Percentiles rank a stretch among this genome's conserved stretches.
phyloP scores from a whole-genome alignment of 2,329 filamentous ascomycete genomes.

The Huntiella decipiens region DNA sequence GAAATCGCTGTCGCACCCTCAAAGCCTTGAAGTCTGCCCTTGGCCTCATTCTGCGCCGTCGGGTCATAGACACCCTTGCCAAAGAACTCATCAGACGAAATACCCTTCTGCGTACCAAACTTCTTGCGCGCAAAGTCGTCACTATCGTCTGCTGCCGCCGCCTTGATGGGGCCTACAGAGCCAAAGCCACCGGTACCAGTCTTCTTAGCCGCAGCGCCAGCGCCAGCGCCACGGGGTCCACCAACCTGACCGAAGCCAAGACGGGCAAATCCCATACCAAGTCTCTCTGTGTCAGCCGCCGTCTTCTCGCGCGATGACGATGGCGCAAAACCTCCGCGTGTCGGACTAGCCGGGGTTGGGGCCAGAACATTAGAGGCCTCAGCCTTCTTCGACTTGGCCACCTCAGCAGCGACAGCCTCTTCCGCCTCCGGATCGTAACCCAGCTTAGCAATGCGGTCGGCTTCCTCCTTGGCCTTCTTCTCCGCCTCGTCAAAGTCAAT shows the following conservation, averaged over 20 bases:
- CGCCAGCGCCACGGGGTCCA: constrained; percentile 33
- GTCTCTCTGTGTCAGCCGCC: constrained; percentile 63
- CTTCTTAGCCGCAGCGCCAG: constrained; percentile 38
- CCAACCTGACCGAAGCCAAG: constrained; percentile 77
- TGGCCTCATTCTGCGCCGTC: constrained; percentile 63
- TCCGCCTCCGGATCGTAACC: constrained; percentile 91
- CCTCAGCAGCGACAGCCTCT: constrained; percentile 46
- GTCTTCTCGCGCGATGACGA: constrained; percentile 40
- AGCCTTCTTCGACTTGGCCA: constrained; percentile 26
- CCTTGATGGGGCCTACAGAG: constrained; percentile 57
- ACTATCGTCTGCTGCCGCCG: constrained; percentile 44
- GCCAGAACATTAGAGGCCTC: constrained; percentile 45
- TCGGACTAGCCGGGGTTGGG: constrained; percentile 57
- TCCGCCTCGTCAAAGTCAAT: constrained; percentile 97
- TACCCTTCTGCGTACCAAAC: constrained; percentile 85
- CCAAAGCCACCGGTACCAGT: constrained; percentile 78
- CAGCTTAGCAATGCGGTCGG: constrained; percentile 83
- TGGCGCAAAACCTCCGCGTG: constrained; percentile 41
- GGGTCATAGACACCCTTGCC: constrained; percentile 77
- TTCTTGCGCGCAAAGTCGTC: constrained; percentile 71
- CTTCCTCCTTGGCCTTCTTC: constrained; percentile 92
- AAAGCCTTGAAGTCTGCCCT: constrained; percentile 72
- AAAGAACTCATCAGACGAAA: constrained; percentile 97
- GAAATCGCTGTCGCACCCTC: constrained; percentile 86
- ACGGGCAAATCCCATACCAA: constrained; percentile 74